Base-by-base conservation (phyloP, 2,329 filamentous ascomycete genomes). In the Zymoseptoria crescenta region DNA sequence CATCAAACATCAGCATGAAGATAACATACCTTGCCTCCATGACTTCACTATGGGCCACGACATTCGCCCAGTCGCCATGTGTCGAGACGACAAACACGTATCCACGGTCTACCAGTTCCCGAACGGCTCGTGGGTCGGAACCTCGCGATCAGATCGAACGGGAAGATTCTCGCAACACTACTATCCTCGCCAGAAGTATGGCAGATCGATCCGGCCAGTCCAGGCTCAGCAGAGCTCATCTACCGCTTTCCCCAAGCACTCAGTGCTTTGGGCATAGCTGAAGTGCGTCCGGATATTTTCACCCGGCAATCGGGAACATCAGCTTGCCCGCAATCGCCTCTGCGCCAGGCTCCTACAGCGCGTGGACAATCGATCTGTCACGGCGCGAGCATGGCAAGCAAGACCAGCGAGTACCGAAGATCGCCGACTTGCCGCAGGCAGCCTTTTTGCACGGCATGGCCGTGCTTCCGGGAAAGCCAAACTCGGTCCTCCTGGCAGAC, bases 161-260 rank as follows among this genome's bases (percentile, higher is more conserved):
- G 73, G 20, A 68, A 71, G 48, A 60, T 75, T 13, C 65, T 75
- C 7, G 58, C 72, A 20, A 70, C 70, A 71, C 73, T 65, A 4
- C 55, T 62, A 13, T 57, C 55, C 52, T 53, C n/a, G 24, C 65
- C 65, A 5, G 59, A 62, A 55, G 49, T 65, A 20, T 65, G 60
- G 56, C 50, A 64, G 41, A 59, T 65, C 24, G 54, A 62, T 48
- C 64, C 61, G 3, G 10, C 48, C 16, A 28, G 24, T 24, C 35
- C 16, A 13, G 19, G 58, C 3, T 20, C 49, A 8, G 61, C 60
- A 10, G 54, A 64, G 21, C 56, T 66, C 8, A 27, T 66, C 24
- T 56, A 60, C 20, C 51, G 45, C 10, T 64, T 62, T 21, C 61
- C 55, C 8, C 8, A 59, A 7, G 62, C 61, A 19, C 19, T 21